These are phyloP conservation scores for Stephania japonica DNA, from an alignment of 164 flowering plant species.

Conservation along the genomic window DNA sequence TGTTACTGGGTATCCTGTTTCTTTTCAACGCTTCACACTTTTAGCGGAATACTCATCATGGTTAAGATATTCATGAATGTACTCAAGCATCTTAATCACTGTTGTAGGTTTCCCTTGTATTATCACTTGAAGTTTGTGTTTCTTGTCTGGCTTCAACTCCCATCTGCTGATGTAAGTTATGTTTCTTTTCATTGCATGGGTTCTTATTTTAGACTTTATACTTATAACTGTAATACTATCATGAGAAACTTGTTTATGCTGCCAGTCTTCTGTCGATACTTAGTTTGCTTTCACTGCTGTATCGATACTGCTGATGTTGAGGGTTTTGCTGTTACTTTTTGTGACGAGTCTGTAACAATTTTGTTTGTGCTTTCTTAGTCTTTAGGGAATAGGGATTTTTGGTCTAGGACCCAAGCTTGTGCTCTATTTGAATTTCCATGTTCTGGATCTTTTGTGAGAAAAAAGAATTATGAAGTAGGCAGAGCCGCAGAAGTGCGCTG, in stretches of 20 bases:
- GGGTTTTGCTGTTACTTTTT: not conserved
- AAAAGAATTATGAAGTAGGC: no score
- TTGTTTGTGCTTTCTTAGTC: not conserved
- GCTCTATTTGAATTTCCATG: not conserved
- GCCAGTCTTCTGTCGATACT: not conserved
- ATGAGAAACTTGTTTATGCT: not conserved
- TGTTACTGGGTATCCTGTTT: not conserved
- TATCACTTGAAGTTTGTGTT: slow-evolving; percentile 86
- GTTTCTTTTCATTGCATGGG: not conserved
- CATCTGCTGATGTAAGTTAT: slow-evolving; percentile 47
- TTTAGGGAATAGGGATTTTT: not conserved
- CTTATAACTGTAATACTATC: not conserved
- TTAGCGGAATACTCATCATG: not conserved
- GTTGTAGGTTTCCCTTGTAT: slow-evolving; percentile 73
- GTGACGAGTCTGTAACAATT: not conserved
- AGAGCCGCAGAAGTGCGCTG: no score
- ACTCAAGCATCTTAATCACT: not conserved
- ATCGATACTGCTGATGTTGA: not conserved
- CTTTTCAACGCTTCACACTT: not conserved
- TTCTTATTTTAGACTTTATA: not conserved
- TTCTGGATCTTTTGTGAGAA: no score
- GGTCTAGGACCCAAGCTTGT: not conserved
- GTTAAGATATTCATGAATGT: not conserved
- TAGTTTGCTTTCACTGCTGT: not conserved
- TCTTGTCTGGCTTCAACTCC: slow-evolving; percentile 96